Evolutionary conservation across 106 monocot genomes (phyloP).

Genomic region (Dendrobium chrysotoxum): DNA sequence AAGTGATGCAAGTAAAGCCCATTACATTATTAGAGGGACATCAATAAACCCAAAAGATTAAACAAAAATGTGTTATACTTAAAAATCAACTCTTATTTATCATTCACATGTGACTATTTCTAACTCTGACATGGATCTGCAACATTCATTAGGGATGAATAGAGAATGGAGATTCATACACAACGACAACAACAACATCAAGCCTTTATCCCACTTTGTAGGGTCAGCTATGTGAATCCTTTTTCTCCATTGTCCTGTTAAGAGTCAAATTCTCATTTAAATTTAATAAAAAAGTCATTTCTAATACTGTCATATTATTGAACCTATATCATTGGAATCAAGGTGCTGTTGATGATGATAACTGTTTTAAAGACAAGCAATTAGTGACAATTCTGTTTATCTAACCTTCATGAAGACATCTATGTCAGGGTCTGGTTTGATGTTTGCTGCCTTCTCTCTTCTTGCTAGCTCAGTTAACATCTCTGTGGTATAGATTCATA

Average conservation of each 20-base stretch:
- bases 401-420: conserved; percentile 76
- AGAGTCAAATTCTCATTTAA: too few relatives aligned
- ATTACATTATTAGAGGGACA: too few relatives aligned
- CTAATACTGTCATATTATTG: background rate
- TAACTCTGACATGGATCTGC: background rate
- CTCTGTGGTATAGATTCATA: conserved; percentile 19
- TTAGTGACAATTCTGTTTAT: background rate
- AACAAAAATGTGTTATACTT: background rate
- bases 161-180: background rate
- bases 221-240: too few relatives aligned
- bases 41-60: too few relatives aligned
- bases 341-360: background rate
- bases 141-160: background rate
- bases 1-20: too few relatives aligned
- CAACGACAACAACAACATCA: too few relatives aligned
- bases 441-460: conserved; percentile 70
- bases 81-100: background rate
- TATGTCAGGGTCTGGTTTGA: conserved; percentile 62
- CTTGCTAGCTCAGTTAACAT: conserved; percentile 53
- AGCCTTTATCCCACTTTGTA: too few relatives aligned
- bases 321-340: background rate
- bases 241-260: too few relatives aligned
- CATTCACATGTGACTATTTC: background rate
- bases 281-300: too few relatives aligned
- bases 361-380: background rate